These are phyloP conservation scores for Atalantia buxifolia DNA, from an alignment of 345 rosid genomes.

Conservation along the genomic window DNA sequence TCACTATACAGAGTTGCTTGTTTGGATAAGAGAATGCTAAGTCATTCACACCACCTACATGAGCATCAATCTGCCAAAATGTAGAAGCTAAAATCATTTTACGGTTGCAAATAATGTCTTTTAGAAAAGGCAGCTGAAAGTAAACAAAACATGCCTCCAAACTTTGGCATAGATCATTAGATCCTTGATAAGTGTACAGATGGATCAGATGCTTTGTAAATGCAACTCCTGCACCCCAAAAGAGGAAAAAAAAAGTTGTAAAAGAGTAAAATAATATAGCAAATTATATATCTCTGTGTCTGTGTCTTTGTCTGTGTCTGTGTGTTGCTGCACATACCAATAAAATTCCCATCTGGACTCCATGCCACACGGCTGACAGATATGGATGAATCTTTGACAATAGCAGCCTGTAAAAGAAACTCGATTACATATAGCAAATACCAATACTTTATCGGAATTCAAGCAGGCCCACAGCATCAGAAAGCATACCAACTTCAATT, in stretches of 20 bases:
- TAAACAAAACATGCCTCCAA: slow-evolving; percentile 22
- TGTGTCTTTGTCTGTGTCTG: background rate
- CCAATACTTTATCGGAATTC: slow-evolving; percentile 2
- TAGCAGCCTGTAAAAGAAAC: slow-evolving; percentile 37
- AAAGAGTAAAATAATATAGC: background rate
- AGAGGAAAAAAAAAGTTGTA: background rate
- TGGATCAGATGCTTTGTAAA: slow-evolving; percentile 33
- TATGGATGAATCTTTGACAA: slow-evolving; percentile 38
- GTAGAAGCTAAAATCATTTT: slow-evolving; percentile 14
- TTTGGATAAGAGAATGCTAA: slow-evolving; percentile 33
- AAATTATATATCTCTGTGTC: background rate
- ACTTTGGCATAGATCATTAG: slow-evolving; percentile 23
- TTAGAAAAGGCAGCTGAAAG: background rate
- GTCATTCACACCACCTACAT: slow-evolving; percentile 37
- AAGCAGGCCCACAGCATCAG: background rate
- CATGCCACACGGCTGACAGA: slow-evolving; percentile 58
- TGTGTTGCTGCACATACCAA: slow-evolving; percentile 39
- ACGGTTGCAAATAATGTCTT: background rate
- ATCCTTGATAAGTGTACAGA: slow-evolving; percentile 24
- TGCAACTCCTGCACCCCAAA: slow-evolving; percentile 29
- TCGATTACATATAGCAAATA: slow-evolving; percentile 14
- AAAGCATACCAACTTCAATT: background rate
- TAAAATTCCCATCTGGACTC: slow-evolving; percentile 62
- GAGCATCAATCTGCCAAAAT: slow-evolving; percentile 30
- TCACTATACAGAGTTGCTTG: slow-evolving; percentile 28